Evolutionary conservation across 1,284 basidiomycete species (phyloP).

Genomic region (Sporisorium scitamineum): DNA sequence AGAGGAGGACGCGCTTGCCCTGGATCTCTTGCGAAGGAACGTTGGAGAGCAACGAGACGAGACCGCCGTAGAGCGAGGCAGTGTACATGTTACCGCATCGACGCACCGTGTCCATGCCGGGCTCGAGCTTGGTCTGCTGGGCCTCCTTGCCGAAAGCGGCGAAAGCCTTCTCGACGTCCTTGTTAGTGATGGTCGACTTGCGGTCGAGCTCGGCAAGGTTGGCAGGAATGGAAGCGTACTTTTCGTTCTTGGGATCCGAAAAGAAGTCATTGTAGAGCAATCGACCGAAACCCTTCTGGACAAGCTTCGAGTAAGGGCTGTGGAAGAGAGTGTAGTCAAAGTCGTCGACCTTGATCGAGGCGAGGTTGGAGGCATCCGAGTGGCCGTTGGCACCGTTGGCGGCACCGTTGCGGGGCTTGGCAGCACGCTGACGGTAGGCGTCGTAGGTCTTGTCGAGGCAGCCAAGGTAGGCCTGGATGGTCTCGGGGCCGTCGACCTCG

Average conservation of each 20-base stretch:
- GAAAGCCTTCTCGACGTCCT: conserved; percentile 85
- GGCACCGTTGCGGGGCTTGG: conserved; percentile 70
- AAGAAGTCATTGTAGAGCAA: conserved; percentile 93
- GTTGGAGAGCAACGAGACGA: conserved; percentile 75
- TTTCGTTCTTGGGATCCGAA: conserved; percentile 78
- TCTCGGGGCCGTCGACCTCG: conserved; percentile 95
- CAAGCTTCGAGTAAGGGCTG: conserved; percentile 93
- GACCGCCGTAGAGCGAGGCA: conserved; percentile 92
- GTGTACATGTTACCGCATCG: conserved; percentile 94
- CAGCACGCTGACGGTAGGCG: conserved; percentile 85
- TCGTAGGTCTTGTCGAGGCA: conserved; percentile 92
- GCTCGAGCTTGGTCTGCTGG: conserved; percentile 61
- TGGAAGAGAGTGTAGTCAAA: conserved; percentile 90
- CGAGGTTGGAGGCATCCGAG: conserved; percentile 47
- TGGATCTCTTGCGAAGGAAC: conserved; percentile 55
- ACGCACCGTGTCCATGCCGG: conserved; percentile 66
- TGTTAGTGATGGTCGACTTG: conserved; percentile 78
- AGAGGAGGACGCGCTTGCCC: conserved; percentile 78
- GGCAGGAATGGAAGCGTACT: conserved; percentile 78
- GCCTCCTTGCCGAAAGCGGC: conserved; percentile 57
- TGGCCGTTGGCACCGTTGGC: conserved; percentile 49
- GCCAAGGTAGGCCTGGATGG: conserved; percentile 92
- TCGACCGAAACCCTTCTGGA: conserved; percentile 96
- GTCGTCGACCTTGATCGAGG: conserved; percentile 77
- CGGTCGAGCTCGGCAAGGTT: conserved; percentile 77